phyloP scores from a whole-genome alignment of 257 asterid species.

The Solanum infundibuliforme region DNA sequence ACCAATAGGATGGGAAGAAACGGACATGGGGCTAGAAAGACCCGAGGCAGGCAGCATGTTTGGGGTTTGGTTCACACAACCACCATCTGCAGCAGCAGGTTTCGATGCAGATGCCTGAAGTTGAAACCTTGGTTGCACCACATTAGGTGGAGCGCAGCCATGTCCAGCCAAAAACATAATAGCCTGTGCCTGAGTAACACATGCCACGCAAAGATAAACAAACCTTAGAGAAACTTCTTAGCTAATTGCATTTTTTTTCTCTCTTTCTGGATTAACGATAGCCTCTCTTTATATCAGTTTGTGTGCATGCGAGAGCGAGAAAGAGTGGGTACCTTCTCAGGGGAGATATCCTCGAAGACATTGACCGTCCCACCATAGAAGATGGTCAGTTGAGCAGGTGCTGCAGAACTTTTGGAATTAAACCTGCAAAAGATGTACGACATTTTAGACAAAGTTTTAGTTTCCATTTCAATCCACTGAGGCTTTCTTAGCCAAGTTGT shows the following conservation, averaged over 20 bases:
- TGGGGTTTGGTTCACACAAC: constrained; percentile 23
- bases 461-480: neutral
- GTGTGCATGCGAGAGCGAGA: neutral
- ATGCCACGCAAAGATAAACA: neutral
- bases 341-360: constrained; percentile 63
- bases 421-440: constrained; percentile 21
- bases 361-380: constrained; percentile 64
- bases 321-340: constrained; percentile 48
- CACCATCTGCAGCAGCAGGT: constrained; percentile 27
- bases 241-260: neutral
- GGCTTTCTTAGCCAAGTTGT: neutral
- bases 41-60: constrained; percentile 27
- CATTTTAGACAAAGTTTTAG: neutral
- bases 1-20: constrained; percentile 48
- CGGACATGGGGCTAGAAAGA: constrained; percentile 52
- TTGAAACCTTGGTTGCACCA: constrained; percentile 30
- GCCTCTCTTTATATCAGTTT: neutral
- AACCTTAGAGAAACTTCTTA: neutral
- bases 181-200: constrained; percentile 62
- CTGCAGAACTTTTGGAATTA: constrained; percentile 23
- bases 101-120: constrained; percentile 33
- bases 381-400: constrained; percentile 59
- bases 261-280: neutral
- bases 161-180: constrained; percentile 67
- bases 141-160: constrained; percentile 15